These are phyloP conservation scores for Saccharomyces hybrid DNA, from an alignment of 1,139 yeast species.

Conservation along the genomic window DNA sequence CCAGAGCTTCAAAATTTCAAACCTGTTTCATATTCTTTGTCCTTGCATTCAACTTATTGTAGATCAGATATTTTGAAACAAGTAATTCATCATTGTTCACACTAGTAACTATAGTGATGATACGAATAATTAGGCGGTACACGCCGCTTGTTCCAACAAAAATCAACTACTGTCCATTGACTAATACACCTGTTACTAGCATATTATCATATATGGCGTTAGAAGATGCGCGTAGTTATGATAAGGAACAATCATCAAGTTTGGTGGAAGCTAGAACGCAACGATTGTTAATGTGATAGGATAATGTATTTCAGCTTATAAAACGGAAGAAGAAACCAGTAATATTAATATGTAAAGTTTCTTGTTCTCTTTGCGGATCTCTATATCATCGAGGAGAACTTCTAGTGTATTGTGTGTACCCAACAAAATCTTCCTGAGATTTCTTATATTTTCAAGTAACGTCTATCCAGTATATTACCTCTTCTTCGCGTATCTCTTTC, in stretches of 20 bases:
- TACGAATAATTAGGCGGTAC: neutral
- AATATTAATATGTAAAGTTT: neutral
- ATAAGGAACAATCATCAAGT: no score
- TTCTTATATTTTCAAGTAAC: neutral
- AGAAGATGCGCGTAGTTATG: no score
- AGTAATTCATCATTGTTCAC: neutral
- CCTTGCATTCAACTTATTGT: neutral
- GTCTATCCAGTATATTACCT: neutral
- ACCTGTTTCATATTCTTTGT: neutral
- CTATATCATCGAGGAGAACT: neutral
- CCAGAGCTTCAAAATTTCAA: neutral
- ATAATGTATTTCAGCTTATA: neutral
- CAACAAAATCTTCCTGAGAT: neutral
- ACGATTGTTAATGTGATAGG: neutral
- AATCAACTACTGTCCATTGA: neutral
- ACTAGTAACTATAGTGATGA: neutral
- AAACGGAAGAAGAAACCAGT: neutral
- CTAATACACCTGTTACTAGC: neutral
- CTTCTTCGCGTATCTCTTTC: neutral
- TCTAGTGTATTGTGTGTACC: neutral
- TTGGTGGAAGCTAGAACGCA: neutral
- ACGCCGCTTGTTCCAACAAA: neutral
- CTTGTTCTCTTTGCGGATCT: neutral
- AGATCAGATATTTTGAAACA: neutral
- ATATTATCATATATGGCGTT: no score